Base-by-base conservation (phyloP, 1,284 basidiomycete species). In the Cryptococcus sp. region DNA sequence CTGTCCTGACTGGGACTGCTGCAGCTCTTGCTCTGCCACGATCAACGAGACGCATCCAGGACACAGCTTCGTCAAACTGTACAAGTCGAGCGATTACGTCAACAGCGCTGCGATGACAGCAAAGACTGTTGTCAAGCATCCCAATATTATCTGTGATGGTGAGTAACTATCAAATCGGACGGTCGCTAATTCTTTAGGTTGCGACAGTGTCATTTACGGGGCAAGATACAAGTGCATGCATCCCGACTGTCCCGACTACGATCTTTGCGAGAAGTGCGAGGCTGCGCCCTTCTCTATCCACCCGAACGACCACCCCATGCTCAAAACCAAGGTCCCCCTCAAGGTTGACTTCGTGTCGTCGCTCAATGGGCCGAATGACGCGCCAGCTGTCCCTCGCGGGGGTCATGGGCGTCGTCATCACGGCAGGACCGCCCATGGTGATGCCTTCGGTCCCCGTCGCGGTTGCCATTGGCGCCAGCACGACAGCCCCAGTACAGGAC, bases 231-330 rank as follows among this genome's bases (percentile, higher is more conserved):
- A 91, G 87, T 94, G 91, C 78, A 72, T 77, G 85, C 88, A 93
- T 74, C 83, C 86, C 17, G 78, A 82, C 17, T 94, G 92, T 76
- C 83, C 84, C 1, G 90, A 94, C 77, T 93, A 87, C 66, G 91
- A 94, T 69, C 82, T 94, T 17, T 94, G 91, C 78, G 83, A 84
- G 65, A 78, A 80, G 58, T 94, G 92, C 78, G 91, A 94, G 78
- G 86, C 90, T 1, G 81, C 85, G 52, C 91, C 91, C 0, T 89
- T 90, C 58, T 78, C 86, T 4, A 82, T 88, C 11, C 91, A 94
- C 73, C 89, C 90, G 0, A 66, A 76, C 7, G 83, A 80, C 42
- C 92, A 94, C 72, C 86, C 89, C 0, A 76, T 93, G 79, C 78
- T 93, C 71, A 94, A 93, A 83, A 83, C 92, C 76, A 88, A 83